These are phyloP conservation scores for Durusdinium trenchii DNA, from an alignment of 73 alveolate species.

Conservation along the genomic window DNA sequence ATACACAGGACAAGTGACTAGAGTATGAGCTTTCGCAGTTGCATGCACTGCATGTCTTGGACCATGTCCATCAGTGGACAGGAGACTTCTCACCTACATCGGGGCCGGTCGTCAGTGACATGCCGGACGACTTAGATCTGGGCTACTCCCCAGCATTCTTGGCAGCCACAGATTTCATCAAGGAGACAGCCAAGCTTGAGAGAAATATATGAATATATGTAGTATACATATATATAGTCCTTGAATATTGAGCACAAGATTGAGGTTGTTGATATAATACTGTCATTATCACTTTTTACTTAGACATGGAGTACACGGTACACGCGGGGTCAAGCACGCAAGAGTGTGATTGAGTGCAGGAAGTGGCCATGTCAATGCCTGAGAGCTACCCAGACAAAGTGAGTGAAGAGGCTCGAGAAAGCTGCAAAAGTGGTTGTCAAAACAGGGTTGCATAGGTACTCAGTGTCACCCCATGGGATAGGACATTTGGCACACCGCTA, in stretches of 20 bases:
- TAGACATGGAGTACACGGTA: too few species aligned
- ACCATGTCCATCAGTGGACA: not conserved
- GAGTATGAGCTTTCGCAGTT: not conserved
- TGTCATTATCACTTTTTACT: too few species aligned
- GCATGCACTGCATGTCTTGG: not conserved
- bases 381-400: constrained; percentile 60
- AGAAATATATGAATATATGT: not conserved
- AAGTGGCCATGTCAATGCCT: constrained; percentile 46
- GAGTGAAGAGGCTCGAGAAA: constrained; percentile 44
- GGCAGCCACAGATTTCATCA: constrained; percentile 88
- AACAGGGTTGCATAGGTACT: too few species aligned
- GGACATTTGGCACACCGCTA: too few species aligned
- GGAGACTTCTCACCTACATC: constrained; percentile 83
- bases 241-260: too few species aligned
- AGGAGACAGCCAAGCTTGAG: not conserved
- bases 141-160: constrained; percentile 89
- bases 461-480: too few species aligned
- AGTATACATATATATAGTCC: too few species aligned
- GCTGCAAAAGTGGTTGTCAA: too few species aligned
- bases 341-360: not conserved
- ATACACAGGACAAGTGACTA: not conserved
- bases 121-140: constrained; percentile 85
- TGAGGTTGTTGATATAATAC: too few species aligned
- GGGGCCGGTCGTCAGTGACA: not conserved
- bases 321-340: too few species aligned